Base-by-base conservation (phyloP, 495 filamentous ascomycete species). In the Bryoglossum gracile region DNA sequence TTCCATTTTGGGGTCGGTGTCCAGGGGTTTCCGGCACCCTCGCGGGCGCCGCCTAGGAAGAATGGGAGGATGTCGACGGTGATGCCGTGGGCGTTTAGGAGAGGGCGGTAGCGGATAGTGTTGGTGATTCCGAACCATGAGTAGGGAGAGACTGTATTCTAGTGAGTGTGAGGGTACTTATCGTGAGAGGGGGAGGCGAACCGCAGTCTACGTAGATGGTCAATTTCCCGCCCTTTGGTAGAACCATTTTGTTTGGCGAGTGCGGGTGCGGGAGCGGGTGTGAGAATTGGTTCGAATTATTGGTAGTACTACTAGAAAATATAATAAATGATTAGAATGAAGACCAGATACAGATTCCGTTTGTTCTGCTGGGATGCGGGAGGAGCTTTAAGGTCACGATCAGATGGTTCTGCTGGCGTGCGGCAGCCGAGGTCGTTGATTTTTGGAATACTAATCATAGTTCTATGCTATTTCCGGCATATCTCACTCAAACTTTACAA, bases 101-200 rank as follows among this genome's bases (percentile, higher is more conserved):
- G 11, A 3, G 44, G 44, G 5, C 51, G 36, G 30, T 48, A 44
- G 4, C 22, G 24, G 17, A 48, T 10, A 5, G 19, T 36, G 36
- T 49, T 54, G 44, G 51, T 54, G 22, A 54, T 43, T 2, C 51
- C 51, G 23, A 48, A 54, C 51, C 51, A 54, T 9, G 51, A 54
- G 38, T 54, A 54, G 3, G 46, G 51, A 3, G 44, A 48, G 17
- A 51, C 48, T 51, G 22, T 3, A 24, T 26, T 5, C 36, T 9
- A 18, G 26, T 19, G 24, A 37, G 25, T 38, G 30, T 34, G 3
- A 53, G 22, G 10, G 8, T 11, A 9, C 6, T 4, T 14, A 41
- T 8, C 14, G 35, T 4, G 33, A 33, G 16, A 41, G 8, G 8
- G 32, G n/a, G 18, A 23, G 18, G 43, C 50, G 23, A 34, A 53